Conservation (phyloP, 75 land plant species). For the Pseudotsuga menziesii region DNA sequence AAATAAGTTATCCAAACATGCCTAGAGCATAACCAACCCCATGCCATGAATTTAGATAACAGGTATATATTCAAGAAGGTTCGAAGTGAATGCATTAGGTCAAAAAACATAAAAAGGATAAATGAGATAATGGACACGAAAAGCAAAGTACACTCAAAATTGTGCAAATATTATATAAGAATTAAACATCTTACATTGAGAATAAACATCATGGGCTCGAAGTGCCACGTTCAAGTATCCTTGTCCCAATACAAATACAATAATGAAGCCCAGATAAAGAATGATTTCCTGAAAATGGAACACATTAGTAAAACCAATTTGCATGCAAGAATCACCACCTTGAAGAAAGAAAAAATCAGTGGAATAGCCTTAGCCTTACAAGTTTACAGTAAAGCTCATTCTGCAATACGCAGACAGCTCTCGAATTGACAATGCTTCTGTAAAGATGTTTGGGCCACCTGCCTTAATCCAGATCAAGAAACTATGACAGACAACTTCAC, state of each 20-base stretch:
- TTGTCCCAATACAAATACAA: not conserved
- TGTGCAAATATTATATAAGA: not conserved
- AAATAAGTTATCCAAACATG: too few relatives aligned
- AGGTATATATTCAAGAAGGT: too few relatives aligned
- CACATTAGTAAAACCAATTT: not conserved
- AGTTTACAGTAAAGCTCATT: not conserved
- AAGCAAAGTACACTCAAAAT: not conserved
- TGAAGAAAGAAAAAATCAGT: not conserved
- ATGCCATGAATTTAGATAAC: too few relatives aligned
- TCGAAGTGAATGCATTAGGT: too few relatives aligned
- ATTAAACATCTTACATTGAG: not conserved
- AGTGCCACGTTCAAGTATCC: not conserved
- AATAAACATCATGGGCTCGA: too few relatives aligned
- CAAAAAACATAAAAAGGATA: not conserved
- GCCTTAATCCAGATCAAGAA: not conserved
- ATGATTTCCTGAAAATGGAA: not conserved
- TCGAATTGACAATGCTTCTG: not conserved
- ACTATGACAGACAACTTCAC: not conserved
- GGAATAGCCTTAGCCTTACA: not conserved
- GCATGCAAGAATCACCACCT: not conserved
- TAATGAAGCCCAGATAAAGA: not conserved
- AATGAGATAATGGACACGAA: not conserved
- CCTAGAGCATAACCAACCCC: too few relatives aligned
- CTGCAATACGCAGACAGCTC: conserved; percentile 1
- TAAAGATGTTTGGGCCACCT: not conserved